Evolutionary conservation across 1,284 basidiomycete genomes (phyloP), one percentile per base, ranked within the genome.

Genomic region (Trichosporon sp.): DNA sequence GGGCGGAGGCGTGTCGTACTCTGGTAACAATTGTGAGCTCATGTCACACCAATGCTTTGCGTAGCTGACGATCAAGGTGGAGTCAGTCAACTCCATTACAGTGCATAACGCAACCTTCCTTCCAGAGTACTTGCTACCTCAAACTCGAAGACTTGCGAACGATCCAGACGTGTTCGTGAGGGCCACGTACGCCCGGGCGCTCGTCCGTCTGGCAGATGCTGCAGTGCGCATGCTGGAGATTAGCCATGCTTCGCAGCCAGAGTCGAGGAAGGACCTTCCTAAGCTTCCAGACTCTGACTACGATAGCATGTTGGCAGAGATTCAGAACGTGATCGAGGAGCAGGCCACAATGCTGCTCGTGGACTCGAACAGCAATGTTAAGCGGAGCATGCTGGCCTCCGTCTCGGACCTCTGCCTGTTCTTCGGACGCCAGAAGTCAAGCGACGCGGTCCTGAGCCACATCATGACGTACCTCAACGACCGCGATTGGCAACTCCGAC

Each of bases 391-490:
- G n/a, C 82, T 90, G 0, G 77, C 91, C 71, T 90, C 94, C 76
- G 92, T 98, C 38, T 92, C 92, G 0, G 90, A 91, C 0, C 86
- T 99, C 5, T 98, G 95, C 80, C 90, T 94, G 68, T 98, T 99
- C 85, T 90, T 99, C 46, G 96, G 96, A 2, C 86, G 93, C 31
- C 91, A 94, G 79, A 92, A 91, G 80, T 96, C 97, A 0, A 96
- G 97, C 84, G 96, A 99, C 77, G 92, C 96, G 2, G 86, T 99
- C 5, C 86, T 99, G 21, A 95, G 94, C 76, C 96, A 99, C 81
- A 96, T 99, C 91, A 96, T 99, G 81, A 99, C 97, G 0, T 99
- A 98, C 79, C 88, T 99, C 76, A 99, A 99, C 79, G 96, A 98
- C 78, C 87, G 92, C 10, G 94, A 97, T 79, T 98, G 96, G 96